phyloP scores from a whole-genome alignment of 305 asterid species.

The Fraxinus greggii region DNA sequence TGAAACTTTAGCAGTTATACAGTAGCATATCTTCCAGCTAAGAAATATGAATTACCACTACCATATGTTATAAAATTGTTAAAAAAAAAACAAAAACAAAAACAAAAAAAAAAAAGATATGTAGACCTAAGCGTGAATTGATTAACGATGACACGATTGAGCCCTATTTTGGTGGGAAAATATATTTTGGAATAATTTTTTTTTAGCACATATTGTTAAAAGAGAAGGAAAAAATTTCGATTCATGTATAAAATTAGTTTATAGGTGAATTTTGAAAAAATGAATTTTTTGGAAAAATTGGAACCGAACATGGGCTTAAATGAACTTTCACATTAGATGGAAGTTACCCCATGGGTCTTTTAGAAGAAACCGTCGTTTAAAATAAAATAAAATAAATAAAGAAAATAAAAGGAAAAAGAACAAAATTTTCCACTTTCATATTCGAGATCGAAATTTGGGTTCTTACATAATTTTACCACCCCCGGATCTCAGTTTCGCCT shows the following conservation, averaged over 20 bases:
- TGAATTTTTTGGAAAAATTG: too few relatives aligned
- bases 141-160: neutral
- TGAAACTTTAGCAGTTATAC: neutral
- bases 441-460: conserved; percentile 35
- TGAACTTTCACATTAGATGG: neutral
- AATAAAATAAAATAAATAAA: too few relatives aligned
- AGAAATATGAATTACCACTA: neutral
- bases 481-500: conserved; percentile 35
- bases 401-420: neutral
- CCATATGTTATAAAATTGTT: neutral
- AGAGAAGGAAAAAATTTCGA: too few relatives aligned
- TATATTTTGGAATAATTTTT: too few relatives aligned
- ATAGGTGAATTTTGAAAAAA: too few relatives aligned
- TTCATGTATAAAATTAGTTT: too few relatives aligned
- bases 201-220: too few relatives aligned
- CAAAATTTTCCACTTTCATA: neutral
- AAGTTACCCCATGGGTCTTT: neutral
- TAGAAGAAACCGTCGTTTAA: too few relatives aligned
- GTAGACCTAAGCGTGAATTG: neutral
- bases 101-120: too few relatives aligned
- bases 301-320: too few relatives aligned
- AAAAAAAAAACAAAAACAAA: too few relatives aligned
- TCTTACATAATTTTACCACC: conserved; percentile 14
- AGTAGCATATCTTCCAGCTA: neutral
- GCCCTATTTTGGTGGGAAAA: too few relatives aligned